Evolutionary conservation across 495 filamentous ascomycete genomes (phyloP).

Genomic region (Tricharina praecox): DNA sequence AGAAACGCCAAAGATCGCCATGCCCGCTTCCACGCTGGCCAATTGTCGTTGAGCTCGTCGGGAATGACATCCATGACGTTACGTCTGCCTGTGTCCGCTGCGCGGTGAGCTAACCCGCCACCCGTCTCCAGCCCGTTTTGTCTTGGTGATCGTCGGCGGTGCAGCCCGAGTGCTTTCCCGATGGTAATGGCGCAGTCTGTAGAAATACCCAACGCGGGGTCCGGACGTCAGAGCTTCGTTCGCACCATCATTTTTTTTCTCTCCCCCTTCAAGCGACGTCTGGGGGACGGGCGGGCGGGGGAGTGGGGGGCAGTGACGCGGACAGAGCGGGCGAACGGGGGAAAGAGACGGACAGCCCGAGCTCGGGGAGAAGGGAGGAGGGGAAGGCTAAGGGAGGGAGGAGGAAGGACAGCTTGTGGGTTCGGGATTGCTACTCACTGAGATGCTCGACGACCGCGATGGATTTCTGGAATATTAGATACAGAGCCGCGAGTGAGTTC

Average conservation of each 20-base stretch:
- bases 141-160: background rate
- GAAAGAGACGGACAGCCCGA: no score
- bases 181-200: constrained; percentile 19
- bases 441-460: constrained; percentile 16
- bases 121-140: no score
- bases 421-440: constrained; percentile 7
- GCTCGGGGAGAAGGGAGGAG: no score
- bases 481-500: constrained; percentile 17
- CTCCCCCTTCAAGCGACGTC: no score
- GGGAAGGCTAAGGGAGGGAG: background rate
- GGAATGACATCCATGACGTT: background rate
- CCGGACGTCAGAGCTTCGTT: constrained; percentile 2
- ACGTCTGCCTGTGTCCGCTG: background rate
- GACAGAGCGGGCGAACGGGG: no score
- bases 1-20: constrained; percentile 23
- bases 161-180: constrained; percentile 10
- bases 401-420: background rate
- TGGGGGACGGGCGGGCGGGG: no score
- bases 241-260: no score
- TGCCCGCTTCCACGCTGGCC: constrained; percentile 5
- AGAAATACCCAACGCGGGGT: background rate
- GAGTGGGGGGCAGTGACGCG: no score
- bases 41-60: background rate
- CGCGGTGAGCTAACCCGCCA: background rate
- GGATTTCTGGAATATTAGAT: constrained; percentile 19